Conservation (phyloP, 768 basidiomycete genomes). For the Mycena leptocephala region DNA sequence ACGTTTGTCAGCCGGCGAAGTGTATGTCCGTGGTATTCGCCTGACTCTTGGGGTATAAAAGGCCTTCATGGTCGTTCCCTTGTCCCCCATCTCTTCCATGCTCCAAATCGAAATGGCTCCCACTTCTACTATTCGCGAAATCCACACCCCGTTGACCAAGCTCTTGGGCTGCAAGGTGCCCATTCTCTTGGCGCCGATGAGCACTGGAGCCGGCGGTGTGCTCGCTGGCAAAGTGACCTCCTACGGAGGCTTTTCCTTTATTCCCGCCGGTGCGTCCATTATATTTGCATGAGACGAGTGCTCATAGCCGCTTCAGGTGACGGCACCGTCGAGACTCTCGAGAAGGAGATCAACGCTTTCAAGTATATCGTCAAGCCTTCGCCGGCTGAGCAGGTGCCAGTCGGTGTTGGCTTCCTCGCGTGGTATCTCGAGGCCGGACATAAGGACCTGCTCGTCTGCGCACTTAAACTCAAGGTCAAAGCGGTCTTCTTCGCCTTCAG, state of each 20-base stretch:
- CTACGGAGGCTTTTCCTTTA: not conserved
- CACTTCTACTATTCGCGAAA: not conserved
- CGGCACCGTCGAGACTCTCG: not conserved
- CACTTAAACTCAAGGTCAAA: no score
- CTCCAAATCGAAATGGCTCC: not conserved
- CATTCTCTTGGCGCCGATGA: slow-evolving; percentile 10
- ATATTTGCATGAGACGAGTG: not conserved
- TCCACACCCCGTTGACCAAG: slow-evolving; percentile 3
- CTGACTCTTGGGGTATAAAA: no score
- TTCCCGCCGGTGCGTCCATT: not conserved
- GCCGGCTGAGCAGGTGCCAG: not conserved
- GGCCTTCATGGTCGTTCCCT: not conserved
- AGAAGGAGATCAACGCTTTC: not conserved
- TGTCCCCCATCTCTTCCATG: not conserved
- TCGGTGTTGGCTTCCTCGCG: not conserved
- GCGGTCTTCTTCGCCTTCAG: no score
- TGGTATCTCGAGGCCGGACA: no score
- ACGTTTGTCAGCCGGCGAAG: not conserved
- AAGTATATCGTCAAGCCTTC: slow-evolving; percentile 1
- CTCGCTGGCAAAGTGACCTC: not conserved
- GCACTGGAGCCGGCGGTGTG: not conserved
- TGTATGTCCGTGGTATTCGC: no score
- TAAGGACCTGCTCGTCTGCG: no score
- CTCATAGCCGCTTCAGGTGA: not conserved
- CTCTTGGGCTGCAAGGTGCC: no score